Percentiles rank a stretch among this genome's conserved stretches.
These are phyloP conservation scores for Apostasia ramifera DNA, from an alignment of 106 monocot species.

Conservation along the genomic window DNA sequence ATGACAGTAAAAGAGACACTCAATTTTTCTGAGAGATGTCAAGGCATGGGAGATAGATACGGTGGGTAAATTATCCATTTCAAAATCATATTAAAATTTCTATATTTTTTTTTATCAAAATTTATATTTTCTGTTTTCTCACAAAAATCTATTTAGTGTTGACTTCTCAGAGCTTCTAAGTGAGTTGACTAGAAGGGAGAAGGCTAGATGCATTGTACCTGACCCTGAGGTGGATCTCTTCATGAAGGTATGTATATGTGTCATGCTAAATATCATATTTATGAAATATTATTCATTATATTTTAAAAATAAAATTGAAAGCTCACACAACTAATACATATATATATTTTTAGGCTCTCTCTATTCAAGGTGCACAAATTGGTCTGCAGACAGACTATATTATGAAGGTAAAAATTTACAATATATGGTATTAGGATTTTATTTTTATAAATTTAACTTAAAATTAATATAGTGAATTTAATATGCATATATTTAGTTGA, in stretches of 20 bases:
- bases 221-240: conserved; percentile 72
- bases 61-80: background rate
- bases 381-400: conserved; percentile 71
- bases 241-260: conserved; percentile 59
- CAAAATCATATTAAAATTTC: too few relatives aligned
- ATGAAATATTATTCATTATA: background rate
- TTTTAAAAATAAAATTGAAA: too few relatives aligned
- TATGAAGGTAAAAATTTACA: conserved; percentile 25
- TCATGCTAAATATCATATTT: background rate
- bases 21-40: conserved; percentile 8
- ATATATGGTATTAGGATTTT: too few relatives aligned
- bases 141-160: background rate
- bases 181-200: conserved; percentile 60
- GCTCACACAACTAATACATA: background rate
- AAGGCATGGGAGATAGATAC: conserved; percentile 6
- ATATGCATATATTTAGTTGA: too few relatives aligned
- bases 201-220: conserved; percentile 43
- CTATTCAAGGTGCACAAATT: conserved; percentile 40
- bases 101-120: too few relatives aligned
- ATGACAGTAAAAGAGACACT: conserved; percentile 9
- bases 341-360: conserved; percentile 33
- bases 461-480: too few relatives aligned
- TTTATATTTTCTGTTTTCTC: background rate
- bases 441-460: too few relatives aligned
- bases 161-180: conserved; percentile 39